Percentiles rank a stretch among this genome's conserved stretches.
Evolutionary conservation across 352 stramenopile species (phyloP).

Genomic region (Globisporangium rhizosaccharum): DNA sequence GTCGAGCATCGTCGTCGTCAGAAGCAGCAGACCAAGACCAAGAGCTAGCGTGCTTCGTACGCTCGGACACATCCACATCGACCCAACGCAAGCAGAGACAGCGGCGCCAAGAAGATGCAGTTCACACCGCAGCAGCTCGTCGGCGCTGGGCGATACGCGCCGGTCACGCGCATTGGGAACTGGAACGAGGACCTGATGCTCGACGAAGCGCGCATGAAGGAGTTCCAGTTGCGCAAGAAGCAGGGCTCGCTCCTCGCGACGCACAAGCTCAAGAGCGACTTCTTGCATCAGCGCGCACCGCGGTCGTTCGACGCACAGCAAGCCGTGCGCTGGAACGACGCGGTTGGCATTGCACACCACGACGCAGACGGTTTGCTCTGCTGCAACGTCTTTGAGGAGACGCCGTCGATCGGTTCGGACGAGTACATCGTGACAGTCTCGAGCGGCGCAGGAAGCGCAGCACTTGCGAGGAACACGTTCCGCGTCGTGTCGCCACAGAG

Average conservation of each 20-base stretch:
- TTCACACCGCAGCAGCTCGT: conserved; percentile 90
- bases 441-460: conserved; percentile 11
- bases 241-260: conserved; percentile 77
- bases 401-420: conserved; percentile 65
- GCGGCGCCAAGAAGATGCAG: conserved; percentile 44
- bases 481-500: conserved; percentile 45
- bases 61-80: neutral
- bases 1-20: no score
- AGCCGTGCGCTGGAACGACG: conserved; percentile 45
- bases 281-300: conserved; percentile 60
- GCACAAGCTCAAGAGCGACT: conserved; percentile 75
- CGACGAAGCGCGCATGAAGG: conserved; percentile 80
- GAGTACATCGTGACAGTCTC: conserved; percentile 67
- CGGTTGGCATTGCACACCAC: conserved; percentile 47
- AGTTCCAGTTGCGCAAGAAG: conserved; percentile 75
- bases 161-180: conserved; percentile 80
- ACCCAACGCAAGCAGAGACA: neutral
- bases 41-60: neutral
- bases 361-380: conserved; percentile 45
- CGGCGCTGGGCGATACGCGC: conserved; percentile 73
- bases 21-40: neutral
- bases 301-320: conserved; percentile 38
- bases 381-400: conserved; percentile 84
- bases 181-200: conserved; percentile 90
- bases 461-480: conserved; percentile 61